Base-by-base conservation (phyloP, 2,329 filamentous ascomycete species). In the Gaeumannomyces sp. region DNA sequence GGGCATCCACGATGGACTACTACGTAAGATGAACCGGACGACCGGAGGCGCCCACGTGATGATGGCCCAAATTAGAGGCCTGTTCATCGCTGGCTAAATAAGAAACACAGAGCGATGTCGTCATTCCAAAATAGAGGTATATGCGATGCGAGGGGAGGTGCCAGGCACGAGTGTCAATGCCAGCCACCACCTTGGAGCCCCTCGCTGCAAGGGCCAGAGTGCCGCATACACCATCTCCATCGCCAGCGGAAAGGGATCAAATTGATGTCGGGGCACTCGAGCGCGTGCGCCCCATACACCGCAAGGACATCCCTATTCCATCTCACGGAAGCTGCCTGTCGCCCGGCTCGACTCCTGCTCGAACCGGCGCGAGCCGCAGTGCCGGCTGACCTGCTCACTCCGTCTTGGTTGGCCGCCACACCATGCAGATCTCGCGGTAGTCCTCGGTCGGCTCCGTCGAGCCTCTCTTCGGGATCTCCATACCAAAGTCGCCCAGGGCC, bases 371-470 rank as follows among this genome's bases (percentile, higher is more conserved):
- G 45, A 53, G n/a, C 45, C 45, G 45, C 45, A 7, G 4, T 22
- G 45, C 45, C 45, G 45, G 45, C 45, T 25, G 45, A 53, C 45
- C 45, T 53, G 38, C 45, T 53, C 45, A 53, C 6, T 11, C 45
- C 45, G 22, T 53, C 22, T 53, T 53, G 31, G 5, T 25, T 57
- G 69, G 69, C 28, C 64, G 50, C 68, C 68, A 69, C 11, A 71
- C 71, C 73, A 72, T 78, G 74, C 68, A 73, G 64, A 67, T 72
- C 72, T 73, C 64, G 70, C 73, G 59, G 71, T 73, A 69, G 70
- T 66, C 59, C 66, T 71, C 64, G 66, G 71, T 35, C 70, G 29
- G 25, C 71, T 60, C 69, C 68, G 50, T 59, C 27, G 29, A 67
- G 56, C 61, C 61, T 35, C 27, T 62, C 3, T 64, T 65, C 25